Conservation (phyloP, 306 rosid genomes). For the Sesbania bispinosa region DNA sequence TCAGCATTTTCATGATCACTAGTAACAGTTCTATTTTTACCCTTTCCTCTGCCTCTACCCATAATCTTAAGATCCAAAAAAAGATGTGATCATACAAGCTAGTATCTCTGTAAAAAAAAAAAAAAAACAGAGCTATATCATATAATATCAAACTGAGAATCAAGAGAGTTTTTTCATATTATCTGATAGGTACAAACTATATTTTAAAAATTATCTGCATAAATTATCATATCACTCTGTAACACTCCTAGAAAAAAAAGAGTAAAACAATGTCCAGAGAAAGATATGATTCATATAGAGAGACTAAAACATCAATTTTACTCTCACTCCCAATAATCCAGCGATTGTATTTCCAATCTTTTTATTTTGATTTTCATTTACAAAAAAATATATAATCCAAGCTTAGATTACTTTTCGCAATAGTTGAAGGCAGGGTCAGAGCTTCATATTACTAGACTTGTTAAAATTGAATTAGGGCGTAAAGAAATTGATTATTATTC, state of each 20-base stretch:
- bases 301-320: neutral
- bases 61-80: slow-evolving; percentile 31
- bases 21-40: slow-evolving; percentile 30
- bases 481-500: neutral
- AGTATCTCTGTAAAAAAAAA: slow-evolving; percentile 26
- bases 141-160: too few relatives aligned
- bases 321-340: neutral
- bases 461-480: neutral
- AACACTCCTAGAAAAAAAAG: neutral
- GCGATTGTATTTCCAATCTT: too few relatives aligned
- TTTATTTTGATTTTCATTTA: neutral
- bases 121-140: too few relatives aligned
- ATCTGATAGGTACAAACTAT: neutral
- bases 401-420: neutral
- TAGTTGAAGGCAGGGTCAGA: slow-evolving; percentile 1
- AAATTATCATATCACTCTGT: neutral
- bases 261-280: too few relatives aligned
- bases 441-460: neutral
- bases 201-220: too few relatives aligned
- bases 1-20: slow-evolving; percentile 35
- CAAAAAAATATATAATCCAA: neutral
- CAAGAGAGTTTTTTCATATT: neutral
- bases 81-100: slow-evolving; percentile 31
- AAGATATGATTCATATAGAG: too few relatives aligned
- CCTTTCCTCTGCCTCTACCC: slow-evolving; percentile 58